Evolutionary conservation across 352 stramenopile genomes (phyloP), one percentile per base, ranked within the genome.

Genomic region (Globisporangium iwayamae): DNA sequence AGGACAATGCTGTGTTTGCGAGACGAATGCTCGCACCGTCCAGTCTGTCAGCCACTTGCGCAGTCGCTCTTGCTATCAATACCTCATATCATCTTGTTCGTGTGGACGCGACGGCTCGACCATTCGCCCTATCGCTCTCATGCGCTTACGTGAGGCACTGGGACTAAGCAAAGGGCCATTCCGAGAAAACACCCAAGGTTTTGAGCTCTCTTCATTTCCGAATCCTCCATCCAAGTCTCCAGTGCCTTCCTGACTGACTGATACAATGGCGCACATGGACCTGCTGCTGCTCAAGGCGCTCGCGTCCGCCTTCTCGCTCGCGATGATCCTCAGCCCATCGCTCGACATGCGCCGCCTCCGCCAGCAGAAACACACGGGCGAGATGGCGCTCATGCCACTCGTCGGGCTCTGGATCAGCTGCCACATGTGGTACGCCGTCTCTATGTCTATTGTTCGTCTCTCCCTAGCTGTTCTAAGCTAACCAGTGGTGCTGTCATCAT

Each of bases 301-400:
- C 30, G 61, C 68, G 63, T 68, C 72, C 3, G 25, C 66, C 20
- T 59, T 73, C 16, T 67, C 71, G 13, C 65, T 81, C 47, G 63
- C 68, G 3, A 68, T 73, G 13, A 74, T 81, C 41, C 56, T 77
- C 2, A 68, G 65, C 11, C 69, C 71, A 7, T 66, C 65, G 62
- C 52, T 65, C 3, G 67, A 71, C 28, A 30, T 62, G 9, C 45
- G 47, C 8, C 36, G 48, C 20, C 18, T 46, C 22, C 34, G 5
- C 30, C 10, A 58, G n/a, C 28, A 60, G 16, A 39, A 56, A 22
- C 61, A 46, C 41, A 67, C 61, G 61, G 61, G 61, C 45, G 61
- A 67, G 54, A 62, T 62, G 45, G 52, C 61, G 18, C 41, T 67
- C 41, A 54, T 67, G 52, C 61, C 61, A n/a, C 52, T 67, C 41